Conservation (phyloP, 2,329 filamentous ascomycete species). For the Knufia petricola region DNA sequence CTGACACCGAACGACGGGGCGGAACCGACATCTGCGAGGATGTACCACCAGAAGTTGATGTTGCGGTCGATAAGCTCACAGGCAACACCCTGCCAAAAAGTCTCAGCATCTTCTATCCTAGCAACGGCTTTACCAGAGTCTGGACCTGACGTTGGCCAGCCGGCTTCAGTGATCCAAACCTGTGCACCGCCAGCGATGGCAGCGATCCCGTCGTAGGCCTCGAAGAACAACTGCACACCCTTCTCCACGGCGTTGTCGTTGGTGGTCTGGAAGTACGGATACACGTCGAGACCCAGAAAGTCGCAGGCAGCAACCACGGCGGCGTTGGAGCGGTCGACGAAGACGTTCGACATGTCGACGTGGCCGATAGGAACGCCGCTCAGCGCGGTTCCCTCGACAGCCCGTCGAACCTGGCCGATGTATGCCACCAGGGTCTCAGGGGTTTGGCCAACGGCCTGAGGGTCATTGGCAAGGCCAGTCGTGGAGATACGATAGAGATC, state of each 20-base stretch:
- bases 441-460: conserved; percentile 50
- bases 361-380: conserved; percentile 42
- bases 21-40: conserved; percentile 28
- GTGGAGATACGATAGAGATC: conserved; percentile 65
- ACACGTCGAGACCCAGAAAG: conserved; percentile 55
- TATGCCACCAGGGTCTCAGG: conserved; percentile 57
- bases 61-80: conserved; percentile 50
- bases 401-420: conserved; percentile 57
- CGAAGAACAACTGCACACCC: conserved; percentile 45
- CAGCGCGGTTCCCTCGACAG: conserved; percentile 51
- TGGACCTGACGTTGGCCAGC: conserved; percentile 51
- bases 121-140: conserved; percentile 47
- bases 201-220: conserved; percentile 27
- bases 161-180: conserved; percentile 51
- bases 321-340: conserved; percentile 50
- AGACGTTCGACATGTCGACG: conserved; percentile 58
- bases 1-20: conserved; percentile 32
- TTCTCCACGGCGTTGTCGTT: conserved; percentile 43
- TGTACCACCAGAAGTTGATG: conserved; percentile 37
- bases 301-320: conserved; percentile 53
- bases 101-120: conserved; percentile 49
- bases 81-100: conserved; percentile 54
- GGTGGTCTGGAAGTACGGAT: conserved; percentile 38
- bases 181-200: conserved; percentile 31
- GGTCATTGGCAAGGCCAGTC: conserved; percentile 49